A percentile compares a stretch with the other conserved stretches of the same genome.
phyloP scores from a whole-genome alignment of 805 yeast genomes.

The Lipomyces kockii region DNA sequence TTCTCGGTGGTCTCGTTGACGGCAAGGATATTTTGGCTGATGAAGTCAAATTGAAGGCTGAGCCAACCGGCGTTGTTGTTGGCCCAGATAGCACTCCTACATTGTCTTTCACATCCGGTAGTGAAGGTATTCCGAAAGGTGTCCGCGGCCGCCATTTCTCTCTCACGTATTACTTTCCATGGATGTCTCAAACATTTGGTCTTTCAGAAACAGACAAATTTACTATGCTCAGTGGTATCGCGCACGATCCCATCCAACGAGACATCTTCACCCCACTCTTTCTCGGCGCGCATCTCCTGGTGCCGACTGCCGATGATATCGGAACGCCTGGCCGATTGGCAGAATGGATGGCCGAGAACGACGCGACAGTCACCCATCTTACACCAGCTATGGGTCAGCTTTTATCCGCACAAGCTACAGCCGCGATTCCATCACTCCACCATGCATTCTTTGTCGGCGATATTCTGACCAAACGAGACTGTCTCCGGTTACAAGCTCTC shows the following conservation, averaged over 20 bases:
- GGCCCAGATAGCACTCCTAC: conserved; percentile 99
- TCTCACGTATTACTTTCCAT: conserved; percentile 94
- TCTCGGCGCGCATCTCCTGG: conserved; percentile 88
- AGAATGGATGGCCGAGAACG: conserved; percentile 91
- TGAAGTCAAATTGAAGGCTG: conserved; percentile 53
- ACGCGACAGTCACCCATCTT: conserved; percentile 94
- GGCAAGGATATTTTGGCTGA: conserved; percentile 57
- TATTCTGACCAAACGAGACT: conserved; percentile 94
- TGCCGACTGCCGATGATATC: conserved; percentile 96
- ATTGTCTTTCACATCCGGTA: conserved; percentile 93
- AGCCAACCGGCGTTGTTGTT: conserved; percentile 82
- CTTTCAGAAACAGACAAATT: conserved; percentile 80
- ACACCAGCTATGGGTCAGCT: conserved; percentile 99
- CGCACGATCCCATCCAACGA: conserved; percentile 99
- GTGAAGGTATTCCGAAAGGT: conserved; percentile 98
- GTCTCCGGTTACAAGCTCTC: conserved; percentile 86
- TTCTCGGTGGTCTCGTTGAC: conserved; percentile 54
- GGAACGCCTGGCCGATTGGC: conserved; percentile 98
- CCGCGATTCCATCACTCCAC: conserved; percentile 81
- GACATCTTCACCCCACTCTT: conserved; percentile 98
- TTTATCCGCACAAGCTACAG: conserved; percentile 90
- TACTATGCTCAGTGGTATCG: conserved; percentile 98
- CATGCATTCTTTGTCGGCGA: conserved; percentile 99
- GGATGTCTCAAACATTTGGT: conserved; percentile 92
- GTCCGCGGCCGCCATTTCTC: conserved; percentile 98